Evolutionary conservation across 805 yeast genomes (phyloP), one percentile per base, ranked within the genome.

Genomic region (Sugiyamaella lignohabitans): DNA sequence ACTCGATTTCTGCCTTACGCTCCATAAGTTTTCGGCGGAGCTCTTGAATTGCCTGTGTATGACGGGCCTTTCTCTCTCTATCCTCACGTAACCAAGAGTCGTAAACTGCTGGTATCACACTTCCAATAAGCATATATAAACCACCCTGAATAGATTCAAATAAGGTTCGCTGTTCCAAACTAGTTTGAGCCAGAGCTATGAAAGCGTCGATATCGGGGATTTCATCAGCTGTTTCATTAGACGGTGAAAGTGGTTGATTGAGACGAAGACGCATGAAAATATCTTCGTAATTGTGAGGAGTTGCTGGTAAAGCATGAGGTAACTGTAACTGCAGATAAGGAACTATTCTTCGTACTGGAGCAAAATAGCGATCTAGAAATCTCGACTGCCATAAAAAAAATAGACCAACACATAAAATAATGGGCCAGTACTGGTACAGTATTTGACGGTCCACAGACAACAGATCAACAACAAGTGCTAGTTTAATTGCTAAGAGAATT

Each of bases 101-200:
- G 29, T 52, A 42, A 39, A 50, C n/a, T 4, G 48, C n/a, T 1
- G 56, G 56, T 19, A 52, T 11, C 19, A 52, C 5, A 36, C 56
- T 52, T 24, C 47, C 44, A 6, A 52, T 20, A 4, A 52, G 43
- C 38, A 52, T 43, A 17, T 43, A 30, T 4, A 41, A 22, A 35
- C 38, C 42, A 19, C 19, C 17, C 6, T 21, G 27, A 14, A 44
- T 27, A 17, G 32, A 16, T 36, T 24, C 21, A 23, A 37, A 3
- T 11, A 23, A 22, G 4, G 48, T 19, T 16, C 23, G 29, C 29
- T 46, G 38, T 20, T 22, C 22, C 6, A 11, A 11, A 35, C 20
- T 10, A 5, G 38, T 11, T 35, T 43, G 38, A 8, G 11, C 41
- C 17, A 18, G 20, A 22, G 11, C 22, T n/a, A 20, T 42, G 8